Evolutionary conservation across 352 stramenopile species (phyloP), one percentile per base, ranked within the genome.

Genomic region (Aphanomyces invadans): DNA sequence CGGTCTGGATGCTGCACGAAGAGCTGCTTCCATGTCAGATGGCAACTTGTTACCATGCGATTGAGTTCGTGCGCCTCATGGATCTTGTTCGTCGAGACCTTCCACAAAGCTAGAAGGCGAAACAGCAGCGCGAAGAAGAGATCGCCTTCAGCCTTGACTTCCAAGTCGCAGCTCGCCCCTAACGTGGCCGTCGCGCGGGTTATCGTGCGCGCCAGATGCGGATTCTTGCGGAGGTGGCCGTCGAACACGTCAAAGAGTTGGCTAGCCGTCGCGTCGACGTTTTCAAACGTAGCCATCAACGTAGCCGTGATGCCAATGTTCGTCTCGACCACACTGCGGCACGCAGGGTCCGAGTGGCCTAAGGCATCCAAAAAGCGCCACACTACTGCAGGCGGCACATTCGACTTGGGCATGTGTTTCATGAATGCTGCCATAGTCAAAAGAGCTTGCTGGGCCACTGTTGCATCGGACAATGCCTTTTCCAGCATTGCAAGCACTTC

Each of bases 51-150:
- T 26, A 74, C 81, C 12, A 88, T 80, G 5, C 76, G 74, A 26
- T 70, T 73, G 67, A 88, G 80, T 49, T 87, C 76, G 12, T 29
- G 46, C 19, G 15, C 23, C 25, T 83, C 72, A 46, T 73, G 38
- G 25, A 5, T 56, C 61, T 17, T 42, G 4, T 0, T 76, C 70
- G 23, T 66, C 44, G 32, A 76, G 36, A n/a, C 74, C 44, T 74
- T 87, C 81, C 81, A 89, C 17, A 87, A 46, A 31, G 71, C 75
- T 3, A 76, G 68, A 32, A 89, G 60, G 0, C 74, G 74, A 28
- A 88, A 72, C 31, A 88, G 66, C 33, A 84, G 71, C 70, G 70
- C 84, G 17, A 84, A 71, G 32, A 80, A 76, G 29, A 79, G 68
- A 15, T 86, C 73, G 3, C 72, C 65, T n/a, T 73, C 75, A 31